Base-by-base conservation (phyloP, 345 rosid genomes). In the Brassica juncea region DNA sequence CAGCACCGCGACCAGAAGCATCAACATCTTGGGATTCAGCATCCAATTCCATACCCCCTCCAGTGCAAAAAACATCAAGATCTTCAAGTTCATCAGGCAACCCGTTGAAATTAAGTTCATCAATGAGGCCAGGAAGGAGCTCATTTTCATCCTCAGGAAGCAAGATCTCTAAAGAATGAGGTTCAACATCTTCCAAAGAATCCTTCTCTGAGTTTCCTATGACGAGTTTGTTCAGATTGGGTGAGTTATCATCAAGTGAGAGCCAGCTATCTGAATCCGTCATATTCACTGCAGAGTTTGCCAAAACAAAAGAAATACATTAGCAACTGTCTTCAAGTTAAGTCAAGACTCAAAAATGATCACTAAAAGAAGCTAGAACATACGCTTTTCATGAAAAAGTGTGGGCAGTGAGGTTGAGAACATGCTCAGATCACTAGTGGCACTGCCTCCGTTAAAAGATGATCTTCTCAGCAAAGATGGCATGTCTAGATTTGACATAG, bases 1-100 rank as follows among this genome's bases (percentile, higher is more conserved):
- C 83, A 77, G 81, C 69, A 79, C 83, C 66, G 39, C 86, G 87
- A 49, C 86, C 94, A 75, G 93, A 83, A 73, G 75, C 80, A 66
- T 82, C 81, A 80, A 72, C 80, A 61, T 89, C 96, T 68, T 86
- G 90, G 35, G 85, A 68, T 55, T 92, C 97, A 44, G 75, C 79
- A 65, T 94, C 98, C 80, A 94, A 66, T 63, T 94, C 98, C 89
- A 94, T 86, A 47, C 94, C 98, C 57, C 98, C 98, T 58, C 95
- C 93, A 37, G 91, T 83, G 76, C 88, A 89, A 78, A 94, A 94
- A 30, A 94, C 81, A 63, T 94, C 98, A 68, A 92, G 80, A 73
- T 92, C 96, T 60, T 92, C 97, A 65, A 88, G 63, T 57, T 83
- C 88, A 73, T 72, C 80, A 69, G 96, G 96, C 82, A 90, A 74